Conservation (phyloP, 495 filamentous ascomycete species). For the Pseudomonodictys pantanalensis region DNA sequence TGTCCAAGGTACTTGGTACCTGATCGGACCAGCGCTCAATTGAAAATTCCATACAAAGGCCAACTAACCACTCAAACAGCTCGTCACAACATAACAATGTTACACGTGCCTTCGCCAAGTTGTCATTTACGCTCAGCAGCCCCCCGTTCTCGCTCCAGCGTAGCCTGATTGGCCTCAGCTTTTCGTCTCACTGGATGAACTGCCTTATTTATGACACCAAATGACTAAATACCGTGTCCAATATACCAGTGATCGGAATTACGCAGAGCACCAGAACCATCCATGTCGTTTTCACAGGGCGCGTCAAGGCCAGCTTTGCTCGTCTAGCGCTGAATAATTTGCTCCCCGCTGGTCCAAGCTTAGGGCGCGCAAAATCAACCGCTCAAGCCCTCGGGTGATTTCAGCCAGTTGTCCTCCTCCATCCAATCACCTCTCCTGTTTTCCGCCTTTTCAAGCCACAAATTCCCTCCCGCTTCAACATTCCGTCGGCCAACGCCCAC, state of each 20-base stretch:
- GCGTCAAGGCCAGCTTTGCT: neutral
- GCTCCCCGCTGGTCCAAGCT: neutral
- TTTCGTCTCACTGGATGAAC: neutral
- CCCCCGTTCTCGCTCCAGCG: neutral
- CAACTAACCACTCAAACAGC: neutral
- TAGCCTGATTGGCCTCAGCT: neutral
- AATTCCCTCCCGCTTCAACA: neutral
- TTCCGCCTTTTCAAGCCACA: neutral
- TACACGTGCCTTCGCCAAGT: neutral
- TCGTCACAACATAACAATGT: constrained; percentile 13
- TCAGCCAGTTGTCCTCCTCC: neutral
- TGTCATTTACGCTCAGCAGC: too few species aligned
- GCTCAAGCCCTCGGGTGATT: neutral
- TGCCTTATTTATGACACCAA: neutral
- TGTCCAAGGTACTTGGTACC: too few species aligned
- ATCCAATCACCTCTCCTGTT: neutral
- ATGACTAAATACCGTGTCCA: neutral
- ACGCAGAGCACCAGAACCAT: neutral
- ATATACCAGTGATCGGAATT: neutral
- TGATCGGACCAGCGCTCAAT: constrained; percentile 1
- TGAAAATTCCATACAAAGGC: constrained; percentile 12
- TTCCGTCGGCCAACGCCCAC: neutral
- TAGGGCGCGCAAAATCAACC: neutral
- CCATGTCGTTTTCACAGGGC: constrained; percentile 4
- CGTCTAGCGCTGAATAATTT: constrained; percentile 17